Evolutionary conservation across 2,329 filamentous ascomycete species (phyloP).

Genomic region (Colletotrichum cordylinicola): DNA sequence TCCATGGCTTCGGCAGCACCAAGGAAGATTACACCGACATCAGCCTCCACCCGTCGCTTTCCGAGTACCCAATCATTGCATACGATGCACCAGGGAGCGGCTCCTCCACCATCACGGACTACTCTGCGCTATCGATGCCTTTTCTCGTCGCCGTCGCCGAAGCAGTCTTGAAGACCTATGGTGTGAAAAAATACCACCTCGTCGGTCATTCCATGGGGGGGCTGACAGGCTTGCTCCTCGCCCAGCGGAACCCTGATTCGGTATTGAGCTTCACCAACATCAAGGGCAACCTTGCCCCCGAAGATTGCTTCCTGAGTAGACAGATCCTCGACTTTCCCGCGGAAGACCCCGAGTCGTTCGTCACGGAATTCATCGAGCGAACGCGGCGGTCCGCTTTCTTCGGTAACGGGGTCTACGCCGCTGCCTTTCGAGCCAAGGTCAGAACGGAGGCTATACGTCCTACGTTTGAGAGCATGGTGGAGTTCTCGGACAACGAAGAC

Average conservation of each 20-base stretch:
- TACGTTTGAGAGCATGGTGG: constrained; percentile 31
- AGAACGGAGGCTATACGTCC: constrained; percentile 20
- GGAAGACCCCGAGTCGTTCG: not conserved
- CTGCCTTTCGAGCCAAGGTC: constrained; percentile 21
- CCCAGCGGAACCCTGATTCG: not conserved
- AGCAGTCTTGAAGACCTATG: constrained; percentile 20
- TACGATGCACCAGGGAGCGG: constrained; percentile 31
- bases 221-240: constrained; percentile 25
- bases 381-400: constrained; percentile 17
- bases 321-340: constrained; percentile 23
- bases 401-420: constrained; percentile 22
- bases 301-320: constrained; percentile 31
- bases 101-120: constrained; percentile 19
- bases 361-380: constrained; percentile 11
- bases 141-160: constrained; percentile 26
- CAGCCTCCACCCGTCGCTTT: constrained; percentile 19
- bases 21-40: constrained; percentile 32
- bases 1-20: constrained; percentile 30
- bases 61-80: constrained; percentile 22
- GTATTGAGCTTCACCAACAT: constrained; percentile 29
- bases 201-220: constrained; percentile 34
- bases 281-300: constrained; percentile 30
- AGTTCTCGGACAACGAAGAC: constrained; percentile 23
- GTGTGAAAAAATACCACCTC: constrained; percentile 24
- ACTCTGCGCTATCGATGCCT: constrained; percentile 17